Conservation (phyloP, 257 asterid species). For the Fraxinus anomala region DNA sequence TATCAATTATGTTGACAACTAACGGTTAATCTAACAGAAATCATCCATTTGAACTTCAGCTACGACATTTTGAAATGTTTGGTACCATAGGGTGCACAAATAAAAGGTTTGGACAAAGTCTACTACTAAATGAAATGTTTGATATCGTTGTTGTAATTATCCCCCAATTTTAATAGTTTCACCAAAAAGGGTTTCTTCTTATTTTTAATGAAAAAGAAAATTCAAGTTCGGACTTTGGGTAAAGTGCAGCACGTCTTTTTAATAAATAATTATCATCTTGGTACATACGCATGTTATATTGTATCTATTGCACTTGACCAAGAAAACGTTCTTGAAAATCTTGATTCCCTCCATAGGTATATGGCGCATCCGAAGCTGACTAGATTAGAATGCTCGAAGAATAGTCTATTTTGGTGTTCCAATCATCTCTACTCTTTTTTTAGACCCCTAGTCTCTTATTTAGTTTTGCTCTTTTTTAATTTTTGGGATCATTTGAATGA, state of each 20-base stretch:
- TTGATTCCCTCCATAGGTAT: not conserved
- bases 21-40: too few species aligned
- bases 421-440: too few species aligned
- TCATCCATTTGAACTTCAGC: too few species aligned
- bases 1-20: too few species aligned
- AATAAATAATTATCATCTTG: not conserved
- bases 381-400: not conserved
- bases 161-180: not conserved
- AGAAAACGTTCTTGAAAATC: not conserved
- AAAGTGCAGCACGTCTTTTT: not conserved
- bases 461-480: too few species aligned
- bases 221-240: not conserved
- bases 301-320: not conserved
- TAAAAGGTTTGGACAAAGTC: too few species aligned
- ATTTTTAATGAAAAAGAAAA: not conserved
- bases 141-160: too few species aligned
- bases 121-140: too few species aligned
- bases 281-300: not conserved
- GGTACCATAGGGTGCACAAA: too few species aligned
- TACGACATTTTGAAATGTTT: too few species aligned
- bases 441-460: too few species aligned
- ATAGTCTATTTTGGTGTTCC: not conserved
- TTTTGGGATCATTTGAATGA: too few species aligned
- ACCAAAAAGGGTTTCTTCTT: not conserved
- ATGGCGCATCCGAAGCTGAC: not conserved